phyloP scores from a whole-genome alignment of 768 basidiomycete species.

The Rubroboletus pulcherrimus region DNA sequence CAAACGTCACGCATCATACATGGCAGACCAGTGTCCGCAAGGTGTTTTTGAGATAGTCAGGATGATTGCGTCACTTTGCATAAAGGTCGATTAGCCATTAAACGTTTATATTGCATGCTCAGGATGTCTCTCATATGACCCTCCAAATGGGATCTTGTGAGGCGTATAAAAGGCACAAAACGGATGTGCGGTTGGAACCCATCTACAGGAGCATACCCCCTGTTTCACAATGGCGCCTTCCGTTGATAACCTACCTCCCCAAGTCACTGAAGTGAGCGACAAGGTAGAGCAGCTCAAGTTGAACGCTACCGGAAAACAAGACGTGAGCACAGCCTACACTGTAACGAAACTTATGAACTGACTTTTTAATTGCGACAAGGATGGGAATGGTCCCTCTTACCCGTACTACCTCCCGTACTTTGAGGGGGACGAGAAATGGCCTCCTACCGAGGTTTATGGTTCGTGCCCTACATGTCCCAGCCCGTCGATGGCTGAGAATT shows the following conservation, averaged over 20 bases:
- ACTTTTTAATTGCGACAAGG: constrained; percentile 7
- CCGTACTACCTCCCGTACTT: constrained; percentile 49
- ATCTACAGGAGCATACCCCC: too few species aligned
- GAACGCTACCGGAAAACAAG: background rate
- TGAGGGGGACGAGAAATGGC: constrained; percentile 47
- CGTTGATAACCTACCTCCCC: constrained; percentile 3
- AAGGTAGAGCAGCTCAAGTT: constrained; percentile 7
- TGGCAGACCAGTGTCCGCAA: background rate
- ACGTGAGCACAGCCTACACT: background rate
- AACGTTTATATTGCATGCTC: background rate
- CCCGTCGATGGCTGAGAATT: background rate
- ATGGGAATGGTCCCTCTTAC: constrained; percentile 44
- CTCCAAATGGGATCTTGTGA: background rate
- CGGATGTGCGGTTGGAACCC: background rate
- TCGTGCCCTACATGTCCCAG: background rate
- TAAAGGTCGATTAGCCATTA: background rate
- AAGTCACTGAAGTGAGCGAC: background rate
- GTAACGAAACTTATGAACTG: background rate
- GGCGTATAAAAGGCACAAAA: background rate
- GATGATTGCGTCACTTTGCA: background rate
- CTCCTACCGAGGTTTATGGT: constrained; percentile 38
- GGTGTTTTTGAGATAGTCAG: background rate
- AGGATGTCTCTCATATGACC: background rate
- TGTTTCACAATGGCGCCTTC: constrained; percentile 12
- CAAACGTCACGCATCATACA: background rate